Percentiles rank a stretch among this genome's conserved stretches.
These are phyloP conservation scores for Salix dunnii DNA, from an alignment of 345 rosid species.

Conservation along the genomic window DNA sequence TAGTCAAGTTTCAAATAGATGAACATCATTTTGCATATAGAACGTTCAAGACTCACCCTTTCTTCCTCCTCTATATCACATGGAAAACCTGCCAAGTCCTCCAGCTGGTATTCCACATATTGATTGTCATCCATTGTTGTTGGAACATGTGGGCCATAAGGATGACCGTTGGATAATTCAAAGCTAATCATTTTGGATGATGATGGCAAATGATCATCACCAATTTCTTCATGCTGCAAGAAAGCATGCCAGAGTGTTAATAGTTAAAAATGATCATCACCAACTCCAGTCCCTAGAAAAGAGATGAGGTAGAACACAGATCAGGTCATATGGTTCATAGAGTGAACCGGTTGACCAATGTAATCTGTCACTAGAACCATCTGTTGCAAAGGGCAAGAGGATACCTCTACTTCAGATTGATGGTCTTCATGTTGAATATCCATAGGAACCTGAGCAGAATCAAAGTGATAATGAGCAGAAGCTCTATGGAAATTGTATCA, in stretches of 20 bases:
- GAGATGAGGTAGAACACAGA: neutral
- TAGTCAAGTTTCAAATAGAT: neutral
- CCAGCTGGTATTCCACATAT: slow-evolving; percentile 75
- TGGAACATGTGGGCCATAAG: slow-evolving; percentile 55
- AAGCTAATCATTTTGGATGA: slow-evolving; percentile 84
- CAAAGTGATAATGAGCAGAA: slow-evolving; percentile 9
- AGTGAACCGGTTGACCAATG: neutral
- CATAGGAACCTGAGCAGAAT: slow-evolving; percentile 63
- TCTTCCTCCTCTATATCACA: slow-evolving; percentile 77
- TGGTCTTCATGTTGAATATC: slow-evolving; percentile 48
- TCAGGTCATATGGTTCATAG: neutral
- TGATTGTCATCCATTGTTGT: slow-evolving; percentile 61
- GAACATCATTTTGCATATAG: neutral
- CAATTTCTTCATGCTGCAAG: slow-evolving; percentile 51
- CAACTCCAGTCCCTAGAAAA: neutral
- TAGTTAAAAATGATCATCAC: neutral
- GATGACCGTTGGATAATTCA: slow-evolving; percentile 64
- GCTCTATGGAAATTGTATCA: neutral
- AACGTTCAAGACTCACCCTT: slow-evolving; percentile 42
- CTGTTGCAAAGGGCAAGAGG: slow-evolving; percentile 3
- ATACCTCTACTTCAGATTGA: slow-evolving; percentile 53
- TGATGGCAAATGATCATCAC: slow-evolving; percentile 43
- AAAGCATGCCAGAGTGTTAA: slow-evolving; percentile 1
- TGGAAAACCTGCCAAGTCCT: slow-evolving; percentile 76
- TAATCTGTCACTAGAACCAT: neutral